Percentiles rank a stretch among this genome's conserved stretches.
These are phyloP conservation scores for Piloderma croceum DNA, from an alignment of 768 basidiomycete genomes.

Conservation along the genomic window DNA sequence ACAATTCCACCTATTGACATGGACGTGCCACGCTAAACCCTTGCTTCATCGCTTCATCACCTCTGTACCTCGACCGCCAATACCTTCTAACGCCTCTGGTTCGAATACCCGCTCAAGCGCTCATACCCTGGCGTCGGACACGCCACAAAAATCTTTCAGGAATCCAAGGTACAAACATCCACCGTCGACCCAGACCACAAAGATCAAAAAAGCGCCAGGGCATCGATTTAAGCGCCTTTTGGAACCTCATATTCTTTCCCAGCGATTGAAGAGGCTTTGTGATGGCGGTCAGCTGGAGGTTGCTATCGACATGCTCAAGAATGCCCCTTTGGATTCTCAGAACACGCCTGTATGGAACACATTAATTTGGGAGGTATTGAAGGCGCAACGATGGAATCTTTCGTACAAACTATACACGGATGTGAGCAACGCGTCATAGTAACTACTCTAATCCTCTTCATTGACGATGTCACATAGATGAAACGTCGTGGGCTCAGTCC, in stretches of 20 bases:
- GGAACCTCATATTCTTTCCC: slow-evolving; percentile 57
- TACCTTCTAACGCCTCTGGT: too few species aligned
- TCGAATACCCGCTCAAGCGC: too few species aligned
- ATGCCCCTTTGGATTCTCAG: slow-evolving; percentile 65
- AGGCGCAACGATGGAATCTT: slow-evolving; percentile 49
- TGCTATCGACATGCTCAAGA: slow-evolving; percentile 64
- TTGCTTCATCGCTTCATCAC: too few species aligned
- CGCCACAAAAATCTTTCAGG: too few species aligned
- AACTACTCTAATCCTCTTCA: neutral
- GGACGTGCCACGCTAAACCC: too few species aligned
- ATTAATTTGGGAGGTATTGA: slow-evolving; percentile 61
- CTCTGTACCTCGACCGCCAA: too few species aligned
- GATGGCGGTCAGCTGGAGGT: slow-evolving; percentile 50
- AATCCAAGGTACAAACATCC: too few species aligned
- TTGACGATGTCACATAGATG: slow-evolving; percentile 50
- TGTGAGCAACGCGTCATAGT: slow-evolving; percentile 36
- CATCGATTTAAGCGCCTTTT: slow-evolving; percentile 31
- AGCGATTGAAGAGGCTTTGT: slow-evolving; percentile 53
- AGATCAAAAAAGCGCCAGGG: too few species aligned
- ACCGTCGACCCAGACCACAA: too few species aligned
- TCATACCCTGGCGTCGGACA: too few species aligned
- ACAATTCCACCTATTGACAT: too few species aligned
- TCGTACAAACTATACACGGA: slow-evolving; percentile 65
- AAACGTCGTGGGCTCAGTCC: slow-evolving; percentile 77
- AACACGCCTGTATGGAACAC: slow-evolving; percentile 78